These are phyloP conservation scores for Pistacia vera DNA, from an alignment of 345 rosid genomes.

Conservation along the genomic window DNA sequence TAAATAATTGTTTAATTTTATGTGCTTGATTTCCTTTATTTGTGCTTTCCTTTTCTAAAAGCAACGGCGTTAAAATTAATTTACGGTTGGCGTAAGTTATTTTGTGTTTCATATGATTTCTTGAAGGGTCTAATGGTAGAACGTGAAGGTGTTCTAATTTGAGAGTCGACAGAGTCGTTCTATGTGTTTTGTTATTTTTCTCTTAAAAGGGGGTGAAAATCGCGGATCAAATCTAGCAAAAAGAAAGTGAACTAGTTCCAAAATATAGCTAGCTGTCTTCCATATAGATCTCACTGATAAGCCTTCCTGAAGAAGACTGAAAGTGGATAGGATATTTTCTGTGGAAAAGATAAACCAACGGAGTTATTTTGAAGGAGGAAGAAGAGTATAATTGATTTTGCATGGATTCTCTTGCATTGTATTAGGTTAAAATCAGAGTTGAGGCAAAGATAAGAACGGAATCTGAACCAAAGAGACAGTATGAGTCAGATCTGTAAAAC, in stretches of 20 bases:
- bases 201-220: not conserved
- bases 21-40: too few species aligned
- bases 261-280: not conserved
- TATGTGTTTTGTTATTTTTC: not conserved
- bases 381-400: not conserved
- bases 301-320: not conserved
- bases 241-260: not conserved
- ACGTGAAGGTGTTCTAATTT: too few species aligned
- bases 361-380: not conserved
- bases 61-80: too few species aligned
- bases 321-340: not conserved
- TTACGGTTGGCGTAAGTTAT: too few species aligned
- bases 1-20: too few species aligned
- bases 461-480: not conserved
- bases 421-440: not conserved
- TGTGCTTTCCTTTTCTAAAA: too few species aligned
- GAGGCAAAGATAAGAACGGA: conserved; percentile 15
- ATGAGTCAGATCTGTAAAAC: not conserved
- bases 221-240: not conserved
- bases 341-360: not conserved
- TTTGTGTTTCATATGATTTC: too few species aligned
- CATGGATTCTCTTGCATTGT: not conserved
- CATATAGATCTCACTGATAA: not conserved
- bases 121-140: too few species aligned
- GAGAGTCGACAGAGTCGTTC: too few species aligned